Evolutionary conservation across 1,284 basidiomycete species (phyloP).

Genomic region (Thelephora terrestris): DNA sequence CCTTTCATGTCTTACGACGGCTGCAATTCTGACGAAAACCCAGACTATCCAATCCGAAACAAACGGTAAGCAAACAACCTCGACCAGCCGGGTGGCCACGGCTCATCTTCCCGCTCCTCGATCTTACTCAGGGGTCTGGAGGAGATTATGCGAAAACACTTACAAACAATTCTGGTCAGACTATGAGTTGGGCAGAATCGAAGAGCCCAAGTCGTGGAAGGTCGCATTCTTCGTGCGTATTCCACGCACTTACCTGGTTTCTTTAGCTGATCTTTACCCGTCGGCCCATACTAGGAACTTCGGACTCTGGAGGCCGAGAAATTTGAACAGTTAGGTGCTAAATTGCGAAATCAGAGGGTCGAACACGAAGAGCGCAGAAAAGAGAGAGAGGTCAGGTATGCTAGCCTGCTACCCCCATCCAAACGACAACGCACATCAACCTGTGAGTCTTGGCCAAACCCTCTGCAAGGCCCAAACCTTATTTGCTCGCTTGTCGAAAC

Average conservation of each 20-base stretch:
- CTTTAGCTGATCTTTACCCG: slow-evolving; percentile 1
- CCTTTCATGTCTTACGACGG: background rate
- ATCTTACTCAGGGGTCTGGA: slow-evolving; percentile 53
- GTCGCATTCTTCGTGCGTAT: slow-evolving; percentile 53
- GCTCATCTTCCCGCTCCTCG: slow-evolving; percentile 5
- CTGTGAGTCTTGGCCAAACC: slow-evolving; percentile 32
- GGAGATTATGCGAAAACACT: slow-evolving; percentile 45
- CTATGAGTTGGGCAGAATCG: slow-evolving; percentile 27
- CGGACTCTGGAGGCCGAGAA: slow-evolving; percentile 46
- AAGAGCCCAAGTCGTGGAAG: slow-evolving; percentile 54
- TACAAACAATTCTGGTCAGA: slow-evolving; percentile 43
- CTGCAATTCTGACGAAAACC: background rate
- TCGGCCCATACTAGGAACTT: slow-evolving; percentile 31
- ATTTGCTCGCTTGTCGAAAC: slow-evolving; percentile 6
- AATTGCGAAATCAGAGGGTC: slow-evolving; percentile 50
- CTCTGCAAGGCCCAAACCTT: slow-evolving; percentile 4
- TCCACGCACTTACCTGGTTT: slow-evolving; percentile 1
- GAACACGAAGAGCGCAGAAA: slow-evolving; percentile 63
- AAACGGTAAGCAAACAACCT: background rate
- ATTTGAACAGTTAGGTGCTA: slow-evolving; percentile 48
- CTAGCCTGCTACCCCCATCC: slow-evolving; percentile 48
- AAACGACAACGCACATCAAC: slow-evolving; percentile 38
- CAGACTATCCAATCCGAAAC: slow-evolving; percentile 1
- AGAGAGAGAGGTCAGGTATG: slow-evolving; percentile 61
- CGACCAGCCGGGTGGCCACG: background rate